phyloP scores from a whole-genome alignment of 1,284 basidiomycete genomes.

The Heliocybe sulcata region DNA sequence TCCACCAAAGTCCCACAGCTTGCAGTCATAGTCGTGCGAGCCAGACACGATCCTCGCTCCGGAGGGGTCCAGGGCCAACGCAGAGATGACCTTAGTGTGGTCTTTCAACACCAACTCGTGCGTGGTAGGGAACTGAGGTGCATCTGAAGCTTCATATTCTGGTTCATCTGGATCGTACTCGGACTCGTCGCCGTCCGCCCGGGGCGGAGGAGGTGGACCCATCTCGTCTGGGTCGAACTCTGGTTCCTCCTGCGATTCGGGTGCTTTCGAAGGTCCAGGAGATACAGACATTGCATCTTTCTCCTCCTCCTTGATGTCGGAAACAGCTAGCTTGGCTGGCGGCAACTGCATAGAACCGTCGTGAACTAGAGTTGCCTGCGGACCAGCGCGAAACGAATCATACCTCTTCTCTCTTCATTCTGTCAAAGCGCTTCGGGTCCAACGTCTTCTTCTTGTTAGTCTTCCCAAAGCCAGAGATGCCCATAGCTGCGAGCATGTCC shows the following conservation, averaged over 20 bases:
- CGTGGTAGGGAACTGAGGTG: constrained; percentile 68
- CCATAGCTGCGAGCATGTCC: constrained; percentile 74
- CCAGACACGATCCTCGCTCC: constrained; percentile 90
- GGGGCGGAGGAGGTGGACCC: constrained; percentile 18
- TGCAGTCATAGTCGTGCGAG: constrained; percentile 94
- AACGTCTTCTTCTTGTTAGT: constrained; percentile 54
- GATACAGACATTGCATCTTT: background rate
- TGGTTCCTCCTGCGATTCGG: constrained; percentile 12
- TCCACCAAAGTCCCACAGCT: constrained; percentile 99
- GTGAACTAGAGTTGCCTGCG: background rate
- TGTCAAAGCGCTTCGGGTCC: constrained; percentile 68
- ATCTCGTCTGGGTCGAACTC: constrained; percentile 29
- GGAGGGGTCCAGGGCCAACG: constrained; percentile 86
- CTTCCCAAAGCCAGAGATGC: constrained; percentile 75
- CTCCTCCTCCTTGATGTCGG: constrained; percentile 3
- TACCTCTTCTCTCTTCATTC: constrained; percentile 55
- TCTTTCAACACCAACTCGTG: constrained; percentile 90
- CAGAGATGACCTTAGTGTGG: constrained; percentile 92
- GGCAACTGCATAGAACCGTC: constrained; percentile 1
- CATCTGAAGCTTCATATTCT: constrained; percentile 31
- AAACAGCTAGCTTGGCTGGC: background rate
- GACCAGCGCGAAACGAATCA: constrained; percentile 10
- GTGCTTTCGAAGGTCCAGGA: background rate
- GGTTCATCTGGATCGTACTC: constrained; percentile 54
- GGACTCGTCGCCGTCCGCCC: constrained; percentile 30